These are phyloP conservation scores for Diutina scorzettiae DNA, from an alignment of 1,139 yeast genomes.

Conservation along the genomic window DNA sequence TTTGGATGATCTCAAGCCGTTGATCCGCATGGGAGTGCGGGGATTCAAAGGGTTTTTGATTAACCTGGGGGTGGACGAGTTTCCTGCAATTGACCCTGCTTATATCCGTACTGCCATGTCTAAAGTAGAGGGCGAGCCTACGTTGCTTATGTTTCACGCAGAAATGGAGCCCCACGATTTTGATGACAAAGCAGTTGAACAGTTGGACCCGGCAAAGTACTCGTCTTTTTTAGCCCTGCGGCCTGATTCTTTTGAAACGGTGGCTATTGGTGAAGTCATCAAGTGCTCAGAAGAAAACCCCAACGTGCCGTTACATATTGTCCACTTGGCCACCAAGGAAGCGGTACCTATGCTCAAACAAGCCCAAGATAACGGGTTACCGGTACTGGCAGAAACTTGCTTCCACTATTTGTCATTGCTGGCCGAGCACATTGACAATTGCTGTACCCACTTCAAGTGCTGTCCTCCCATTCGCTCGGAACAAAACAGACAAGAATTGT, in stretches of 20 bases:
- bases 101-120: slow-evolving; percentile 59
- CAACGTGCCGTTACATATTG: slow-evolving; percentile 70
- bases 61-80: slow-evolving; percentile 89
- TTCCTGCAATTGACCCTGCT: slow-evolving; percentile 61
- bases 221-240: slow-evolving; percentile 69
- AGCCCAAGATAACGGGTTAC: slow-evolving; percentile 50
- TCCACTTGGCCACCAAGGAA: slow-evolving; percentile 76
- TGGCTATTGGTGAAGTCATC: slow-evolving; percentile 66
- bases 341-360: slow-evolving; percentile 61
- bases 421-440: slow-evolving; percentile 65
- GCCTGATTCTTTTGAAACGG: slow-evolving; percentile 79
- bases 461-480: slow-evolving; percentile 88
- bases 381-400: slow-evolving; percentile 80
- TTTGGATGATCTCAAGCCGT: slow-evolving; percentile 53
- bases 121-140: slow-evolving; percentile 44
- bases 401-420: slow-evolving; percentile 76
- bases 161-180: slow-evolving; percentile 51
- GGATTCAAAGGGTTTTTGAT: slow-evolving; percentile 89
- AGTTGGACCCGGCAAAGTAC: slow-evolving; percentile 57
- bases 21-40: slow-evolving; percentile 74
- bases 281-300: slow-evolving; percentile 49
- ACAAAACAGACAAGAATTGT: slow-evolving; percentile 54
- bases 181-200: slow-evolving; percentile 28
- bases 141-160: slow-evolving; percentile 86
- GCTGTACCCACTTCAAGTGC: slow-evolving; percentile 78